Evolutionary conservation across 2,329 filamentous ascomycete species (phyloP).

Genomic region (Botrytis porri): DNA sequence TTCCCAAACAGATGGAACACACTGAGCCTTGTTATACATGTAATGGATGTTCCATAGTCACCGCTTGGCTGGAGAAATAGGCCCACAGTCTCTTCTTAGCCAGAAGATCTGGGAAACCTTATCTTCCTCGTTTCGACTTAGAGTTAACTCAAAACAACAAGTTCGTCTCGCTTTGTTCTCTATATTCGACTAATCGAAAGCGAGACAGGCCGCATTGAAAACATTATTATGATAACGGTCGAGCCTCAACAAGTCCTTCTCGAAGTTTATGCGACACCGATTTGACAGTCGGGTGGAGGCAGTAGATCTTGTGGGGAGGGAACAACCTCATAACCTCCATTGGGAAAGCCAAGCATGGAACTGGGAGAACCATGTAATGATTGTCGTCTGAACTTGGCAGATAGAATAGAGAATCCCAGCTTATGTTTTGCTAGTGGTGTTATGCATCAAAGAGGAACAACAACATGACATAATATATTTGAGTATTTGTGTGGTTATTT

Average conservation of each 20-base stretch:
- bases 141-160: conserved; percentile 3
- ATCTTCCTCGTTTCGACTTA: neutral
- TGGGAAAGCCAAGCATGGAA: conserved; percentile 2
- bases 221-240: conserved; percentile 9
- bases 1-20: conserved; percentile 7
- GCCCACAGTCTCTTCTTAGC: neutral
- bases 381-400: conserved; percentile 15
- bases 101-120: neutral
- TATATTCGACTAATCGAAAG: neutral
- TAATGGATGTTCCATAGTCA: neutral
- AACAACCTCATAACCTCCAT: conserved; percentile 1
- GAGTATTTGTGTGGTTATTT: conserved; percentile 6
- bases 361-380: conserved; percentile 5
- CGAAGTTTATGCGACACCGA: conserved; percentile 13
- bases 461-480: conserved; percentile 2
- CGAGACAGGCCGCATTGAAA: conserved; percentile 10
- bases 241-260: conserved; percentile 11
- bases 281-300: conserved; percentile 5
- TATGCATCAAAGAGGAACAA: conserved; percentile 5
- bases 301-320: conserved; percentile 18
- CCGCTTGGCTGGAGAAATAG: neutral
- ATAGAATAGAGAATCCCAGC: conserved; percentile 4
- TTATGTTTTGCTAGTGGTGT: neutral
- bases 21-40: neutral
- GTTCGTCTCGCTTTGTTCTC: conserved; percentile 5